Percentiles rank a stretch among this genome's conserved stretches.
phyloP scores from a whole-genome alignment of 2,329 filamentous ascomycete genomes.

The Pyrenophora seminiperda region DNA sequence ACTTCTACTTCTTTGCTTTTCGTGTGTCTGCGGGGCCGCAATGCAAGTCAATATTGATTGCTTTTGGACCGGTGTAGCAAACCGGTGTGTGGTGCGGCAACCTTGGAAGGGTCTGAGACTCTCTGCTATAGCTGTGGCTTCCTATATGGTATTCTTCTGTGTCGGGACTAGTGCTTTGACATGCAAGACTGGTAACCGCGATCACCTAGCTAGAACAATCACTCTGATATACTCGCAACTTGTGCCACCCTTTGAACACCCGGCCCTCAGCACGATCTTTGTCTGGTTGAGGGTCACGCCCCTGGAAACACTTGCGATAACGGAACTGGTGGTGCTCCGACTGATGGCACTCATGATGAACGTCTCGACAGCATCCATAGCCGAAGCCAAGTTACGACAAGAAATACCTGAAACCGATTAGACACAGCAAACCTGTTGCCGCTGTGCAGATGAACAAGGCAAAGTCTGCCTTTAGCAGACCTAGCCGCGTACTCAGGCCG shows the following conservation, averaged over 20 bases:
- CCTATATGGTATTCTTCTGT: too few species aligned
- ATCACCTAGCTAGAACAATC: constrained; percentile 41
- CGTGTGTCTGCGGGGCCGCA: too few species aligned
- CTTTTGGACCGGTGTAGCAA: too few species aligned
- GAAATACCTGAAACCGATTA: constrained; percentile 45
- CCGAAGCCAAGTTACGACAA: constrained; percentile 53
- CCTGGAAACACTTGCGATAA: constrained; percentile 40
- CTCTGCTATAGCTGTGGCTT: too few species aligned
- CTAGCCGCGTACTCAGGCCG: constrained; percentile 54
- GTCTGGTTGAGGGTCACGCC: constrained; percentile 52
- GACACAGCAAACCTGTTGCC: constrained; percentile 53
- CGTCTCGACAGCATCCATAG: constrained; percentile 42
- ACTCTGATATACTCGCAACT: too few species aligned
- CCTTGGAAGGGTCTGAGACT: too few species aligned
- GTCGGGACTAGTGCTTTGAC: too few species aligned
- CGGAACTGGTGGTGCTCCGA: constrained; percentile 43
- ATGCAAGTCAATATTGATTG: too few species aligned
- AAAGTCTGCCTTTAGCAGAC: constrained; percentile 55
- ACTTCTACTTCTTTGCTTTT: too few species aligned
- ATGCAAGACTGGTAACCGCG: too few species aligned
- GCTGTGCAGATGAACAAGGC: constrained; percentile 51
- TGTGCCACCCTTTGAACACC: too few species aligned
- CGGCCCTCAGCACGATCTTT: constrained; percentile 51
- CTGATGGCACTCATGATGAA: constrained; percentile 37
- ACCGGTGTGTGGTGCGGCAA: too few species aligned